These are phyloP conservation scores for Calophaca sinica DNA, from an alignment of 306 rosid species.

Conservation along the genomic window DNA sequence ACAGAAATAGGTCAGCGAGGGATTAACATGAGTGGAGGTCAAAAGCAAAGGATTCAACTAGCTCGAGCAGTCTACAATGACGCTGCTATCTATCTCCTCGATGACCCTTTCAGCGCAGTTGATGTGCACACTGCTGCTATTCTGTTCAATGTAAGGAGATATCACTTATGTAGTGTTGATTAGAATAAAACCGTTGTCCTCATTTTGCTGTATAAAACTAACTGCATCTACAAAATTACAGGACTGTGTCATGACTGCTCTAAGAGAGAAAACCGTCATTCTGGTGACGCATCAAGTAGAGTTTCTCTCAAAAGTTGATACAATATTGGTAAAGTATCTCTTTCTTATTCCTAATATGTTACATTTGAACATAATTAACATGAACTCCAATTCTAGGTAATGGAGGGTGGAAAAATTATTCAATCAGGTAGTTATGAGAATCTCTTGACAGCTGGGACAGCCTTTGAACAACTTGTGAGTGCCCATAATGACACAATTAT, in stretches of 20 bases:
- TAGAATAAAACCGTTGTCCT: background rate
- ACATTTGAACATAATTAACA: background rate
- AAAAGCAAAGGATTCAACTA: constrained; percentile 85
- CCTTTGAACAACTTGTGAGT: constrained; percentile 81
- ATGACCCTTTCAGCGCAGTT: constrained; percentile 90
- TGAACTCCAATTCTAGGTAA: constrained; percentile 61
- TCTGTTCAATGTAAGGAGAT: constrained; percentile 63
- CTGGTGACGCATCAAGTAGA: constrained; percentile 92
- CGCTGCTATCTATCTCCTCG: constrained; percentile 77
- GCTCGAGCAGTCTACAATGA: constrained; percentile 85
- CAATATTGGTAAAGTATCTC: constrained; percentile 60
- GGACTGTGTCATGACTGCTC: constrained; percentile 78
- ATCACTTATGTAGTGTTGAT: background rate
- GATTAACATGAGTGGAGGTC: constrained; percentile 91
- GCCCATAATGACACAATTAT: constrained; percentile 71
- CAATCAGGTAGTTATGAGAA: constrained; percentile 77
- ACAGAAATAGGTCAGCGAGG: constrained; percentile 94
- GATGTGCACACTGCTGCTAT: constrained; percentile 81
- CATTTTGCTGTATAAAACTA: constrained; percentile 24
- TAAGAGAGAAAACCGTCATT: constrained; percentile 69
- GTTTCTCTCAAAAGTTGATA: constrained; percentile 72
- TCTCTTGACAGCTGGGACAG: constrained; percentile 65
- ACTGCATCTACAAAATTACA: constrained; percentile 44
- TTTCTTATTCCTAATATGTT: background rate
- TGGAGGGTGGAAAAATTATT: constrained; percentile 64